Evolutionary conservation across 1,284 basidiomycete species (phyloP).

Genomic region (Inonotus hispidus): DNA sequence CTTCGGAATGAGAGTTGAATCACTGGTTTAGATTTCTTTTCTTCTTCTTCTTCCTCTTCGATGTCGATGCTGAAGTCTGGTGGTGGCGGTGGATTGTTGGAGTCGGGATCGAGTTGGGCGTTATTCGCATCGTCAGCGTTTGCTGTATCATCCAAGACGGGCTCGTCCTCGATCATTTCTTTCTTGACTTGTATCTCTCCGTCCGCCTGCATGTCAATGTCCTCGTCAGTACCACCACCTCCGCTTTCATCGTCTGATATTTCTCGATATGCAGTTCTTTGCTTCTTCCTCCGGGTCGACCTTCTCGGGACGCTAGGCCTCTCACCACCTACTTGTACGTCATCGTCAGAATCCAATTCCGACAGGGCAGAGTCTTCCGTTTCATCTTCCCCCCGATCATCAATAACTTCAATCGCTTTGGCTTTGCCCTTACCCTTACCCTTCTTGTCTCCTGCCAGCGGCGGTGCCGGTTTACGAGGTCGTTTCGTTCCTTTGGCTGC

Average conservation of each 20-base stretch:
- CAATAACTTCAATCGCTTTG: conserved; percentile 18
- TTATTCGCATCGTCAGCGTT: background rate
- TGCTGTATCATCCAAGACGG: conserved; percentile 2
- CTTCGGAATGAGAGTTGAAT: conserved; percentile 61
- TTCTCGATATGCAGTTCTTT: conserved; percentile 25
- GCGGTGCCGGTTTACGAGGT: background rate
- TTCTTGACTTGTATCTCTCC: conserved; percentile 16
- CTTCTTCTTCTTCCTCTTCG: conserved; percentile 48
- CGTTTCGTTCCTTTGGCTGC: conserved; percentile 32
- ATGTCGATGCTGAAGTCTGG: conserved; percentile 20
- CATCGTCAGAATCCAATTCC: conserved; percentile 21
- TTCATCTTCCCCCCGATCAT: conserved; percentile 5
- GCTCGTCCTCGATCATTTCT: conserved; percentile 12
- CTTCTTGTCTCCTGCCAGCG: conserved; percentile 29
- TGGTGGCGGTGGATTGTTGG: background rate
- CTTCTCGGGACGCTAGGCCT: conserved; percentile 25
- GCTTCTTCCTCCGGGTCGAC: conserved; percentile 16
- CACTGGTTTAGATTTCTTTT: conserved; percentile 65
- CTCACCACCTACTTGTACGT: conserved; percentile 6
- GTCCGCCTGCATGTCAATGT: conserved; percentile 12
- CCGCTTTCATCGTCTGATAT: conserved; percentile 22
- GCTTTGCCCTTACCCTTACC: conserved; percentile 32
- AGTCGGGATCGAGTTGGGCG: background rate
- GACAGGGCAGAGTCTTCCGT: conserved; percentile 7
- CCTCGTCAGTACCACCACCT: conserved; percentile 11